phyloP scores from a whole-genome alignment of 225 moss, liverwort and hornwort species.

The Bryum argenteum region DNA sequence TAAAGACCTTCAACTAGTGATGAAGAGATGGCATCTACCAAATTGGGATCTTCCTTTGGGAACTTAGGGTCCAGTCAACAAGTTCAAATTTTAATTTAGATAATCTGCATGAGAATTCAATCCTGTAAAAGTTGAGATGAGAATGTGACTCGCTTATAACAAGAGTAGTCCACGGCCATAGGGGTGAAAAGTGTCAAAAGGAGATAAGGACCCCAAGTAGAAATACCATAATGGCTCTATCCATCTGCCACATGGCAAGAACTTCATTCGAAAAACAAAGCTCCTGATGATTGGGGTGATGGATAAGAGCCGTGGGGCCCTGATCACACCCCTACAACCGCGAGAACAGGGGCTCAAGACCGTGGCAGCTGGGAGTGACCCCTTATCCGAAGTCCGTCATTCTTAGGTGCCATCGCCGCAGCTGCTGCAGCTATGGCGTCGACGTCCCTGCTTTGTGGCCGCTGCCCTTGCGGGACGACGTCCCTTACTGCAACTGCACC shows the following conservation, averaged over 20 bases:
- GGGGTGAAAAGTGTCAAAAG: background rate
- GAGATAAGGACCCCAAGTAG: conserved; percentile 20
- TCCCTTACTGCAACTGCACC: conserved; percentile 17
- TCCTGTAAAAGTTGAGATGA: no score
- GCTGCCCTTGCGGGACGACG: conserved; percentile 39
- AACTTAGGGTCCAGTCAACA: no score
- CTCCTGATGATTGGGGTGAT: background rate
- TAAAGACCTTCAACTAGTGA: no score
- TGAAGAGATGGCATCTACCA: no score
- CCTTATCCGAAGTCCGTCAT: conserved; percentile 30
- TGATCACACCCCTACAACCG: conserved; percentile 22
- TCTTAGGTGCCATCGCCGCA: conserved; percentile 13
- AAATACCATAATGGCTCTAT: background rate
- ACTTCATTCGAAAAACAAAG: background rate
- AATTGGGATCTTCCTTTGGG: no score
- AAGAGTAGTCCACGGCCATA: conserved; percentile 5
- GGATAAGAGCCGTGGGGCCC: conserved; percentile 41
- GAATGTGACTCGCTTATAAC: no score
- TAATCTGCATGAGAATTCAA: no score
- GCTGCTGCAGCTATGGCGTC: conserved; percentile 51
- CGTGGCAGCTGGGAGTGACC: conserved; percentile 19
- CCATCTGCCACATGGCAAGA: background rate
- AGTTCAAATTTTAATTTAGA: no score
- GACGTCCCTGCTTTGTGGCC: conserved; percentile 19
- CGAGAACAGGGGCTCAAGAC: background rate